Conservation (phyloP, 1,284 basidiomycete genomes). For the Cerioporus squamosus region DNA sequence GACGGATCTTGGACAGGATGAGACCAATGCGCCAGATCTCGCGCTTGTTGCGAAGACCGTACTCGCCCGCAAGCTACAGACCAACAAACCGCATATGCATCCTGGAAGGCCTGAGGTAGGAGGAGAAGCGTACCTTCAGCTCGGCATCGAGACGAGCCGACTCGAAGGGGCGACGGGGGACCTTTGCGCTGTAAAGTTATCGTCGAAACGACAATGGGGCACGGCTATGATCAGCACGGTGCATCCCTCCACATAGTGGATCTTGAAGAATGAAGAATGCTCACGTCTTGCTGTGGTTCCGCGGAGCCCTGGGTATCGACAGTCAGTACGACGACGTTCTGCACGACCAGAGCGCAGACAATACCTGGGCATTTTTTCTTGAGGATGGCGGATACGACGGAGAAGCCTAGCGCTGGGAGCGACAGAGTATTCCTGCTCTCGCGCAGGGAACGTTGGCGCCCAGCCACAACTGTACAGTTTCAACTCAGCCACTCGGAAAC, state of each 20-base stretch:
- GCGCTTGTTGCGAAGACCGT: conserved; percentile 99
- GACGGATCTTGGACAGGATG: conserved; percentile 98
- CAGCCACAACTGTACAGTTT: conserved; percentile 52
- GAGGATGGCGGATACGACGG: conserved; percentile 48
- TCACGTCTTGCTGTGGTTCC: conserved; percentile 92
- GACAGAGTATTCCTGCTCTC: conserved; percentile 20
- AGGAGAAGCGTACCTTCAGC: conserved; percentile 77
- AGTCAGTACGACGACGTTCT: conserved; percentile 40
- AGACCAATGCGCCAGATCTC: conserved; percentile 99
- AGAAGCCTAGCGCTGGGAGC: conserved; percentile 28
- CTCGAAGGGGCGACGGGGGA: conserved; percentile 97
- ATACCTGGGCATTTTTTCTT: conserved; percentile 86
- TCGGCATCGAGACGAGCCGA: conserved; percentile 99
- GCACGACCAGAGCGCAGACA: conserved; percentile 30
- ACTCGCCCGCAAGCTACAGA: conserved; percentile 94
- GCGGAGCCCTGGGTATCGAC: conserved; percentile 67
- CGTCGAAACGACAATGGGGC: conserved; percentile 54
- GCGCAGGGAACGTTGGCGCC: conserved; percentile 31
- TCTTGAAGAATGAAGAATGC: conserved; percentile 60
- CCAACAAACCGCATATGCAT: not conserved
- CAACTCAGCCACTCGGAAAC: conserved; percentile 37
- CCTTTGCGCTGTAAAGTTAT: conserved; percentile 84
- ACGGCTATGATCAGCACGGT: conserved; percentile 65
- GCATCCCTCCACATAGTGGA: conserved; percentile 71
- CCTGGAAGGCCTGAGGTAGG: not conserved